These are phyloP conservation scores for Knufia fluminis DNA, from an alignment of 2,329 filamentous ascomycete species.

Conservation along the genomic window DNA sequence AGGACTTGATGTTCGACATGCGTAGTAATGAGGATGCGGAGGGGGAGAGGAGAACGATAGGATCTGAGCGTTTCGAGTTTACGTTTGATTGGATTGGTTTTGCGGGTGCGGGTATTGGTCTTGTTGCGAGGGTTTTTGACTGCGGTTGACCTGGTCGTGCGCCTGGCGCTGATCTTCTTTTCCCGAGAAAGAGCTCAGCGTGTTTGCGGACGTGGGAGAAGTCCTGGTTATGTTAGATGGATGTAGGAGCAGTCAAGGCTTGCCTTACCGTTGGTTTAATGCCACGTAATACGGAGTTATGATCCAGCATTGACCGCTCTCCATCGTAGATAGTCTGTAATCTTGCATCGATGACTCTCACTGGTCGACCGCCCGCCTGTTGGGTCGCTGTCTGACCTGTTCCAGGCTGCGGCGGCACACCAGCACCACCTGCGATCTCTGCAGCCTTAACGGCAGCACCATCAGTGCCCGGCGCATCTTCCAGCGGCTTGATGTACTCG, in stretches of 20 bases:
- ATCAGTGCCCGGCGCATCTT: constrained; percentile 45
- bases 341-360: constrained; percentile 68
- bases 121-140: constrained; percentile 17
- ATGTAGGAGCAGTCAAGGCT: too few relatives aligned
- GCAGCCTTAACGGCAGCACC: constrained; percentile 39
- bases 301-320: constrained; percentile 84
- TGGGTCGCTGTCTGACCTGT: constrained; percentile 33
- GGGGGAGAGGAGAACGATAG: constrained; percentile 93
- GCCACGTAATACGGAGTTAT: constrained; percentile 78
- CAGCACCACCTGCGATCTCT: constrained; percentile 43
- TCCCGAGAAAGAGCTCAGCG: constrained; percentile 64
- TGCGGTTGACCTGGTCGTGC: constrained; percentile 23
- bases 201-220: constrained; percentile 89
- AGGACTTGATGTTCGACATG: constrained; percentile 90
- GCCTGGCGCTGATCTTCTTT: constrained; percentile 42
- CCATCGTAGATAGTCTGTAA: constrained; percentile 82
- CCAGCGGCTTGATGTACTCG: constrained; percentile 82
- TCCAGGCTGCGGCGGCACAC: constrained; percentile 30
- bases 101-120: constrained; percentile 15
- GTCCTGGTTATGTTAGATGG: constrained; percentile 50
- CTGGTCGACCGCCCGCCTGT: constrained; percentile 37
- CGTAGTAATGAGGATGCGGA: constrained; percentile 90
- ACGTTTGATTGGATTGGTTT: constrained; percentile 18
- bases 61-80: constrained; percentile 50
- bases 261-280: constrained; percentile 80